Conservation (phyloP, 495 filamentous ascomycete species). For the Entonaema liquescens region DNA sequence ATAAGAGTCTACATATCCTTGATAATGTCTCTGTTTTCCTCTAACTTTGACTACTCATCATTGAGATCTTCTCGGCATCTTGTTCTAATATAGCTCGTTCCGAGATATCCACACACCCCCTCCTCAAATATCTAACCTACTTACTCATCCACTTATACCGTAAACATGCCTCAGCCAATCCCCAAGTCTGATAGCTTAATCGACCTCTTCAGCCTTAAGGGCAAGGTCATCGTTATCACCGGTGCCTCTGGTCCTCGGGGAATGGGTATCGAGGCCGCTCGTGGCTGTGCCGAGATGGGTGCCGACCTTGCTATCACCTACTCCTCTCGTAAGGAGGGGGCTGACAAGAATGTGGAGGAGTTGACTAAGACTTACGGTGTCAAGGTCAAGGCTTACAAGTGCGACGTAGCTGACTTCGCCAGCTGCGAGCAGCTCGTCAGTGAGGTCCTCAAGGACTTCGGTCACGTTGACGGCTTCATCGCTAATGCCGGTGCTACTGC, state of each 20-base stretch:
- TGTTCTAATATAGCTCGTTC: not conserved
- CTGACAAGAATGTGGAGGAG: slow-evolving; percentile 65
- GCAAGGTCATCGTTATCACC: slow-evolving; percentile 63
- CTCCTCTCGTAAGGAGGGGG: slow-evolving; percentile 57
- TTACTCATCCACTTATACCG: not conserved
- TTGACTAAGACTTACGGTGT: slow-evolving; percentile 60
- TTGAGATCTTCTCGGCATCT: not conserved
- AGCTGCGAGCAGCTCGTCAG: slow-evolving; percentile 63
- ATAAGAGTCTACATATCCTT: not conserved
- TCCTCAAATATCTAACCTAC: not conserved
- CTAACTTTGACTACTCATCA: not conserved
- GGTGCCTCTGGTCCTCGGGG: slow-evolving; percentile 61
- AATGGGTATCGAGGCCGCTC: slow-evolving; percentile 59
- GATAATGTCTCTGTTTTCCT: not conserved
- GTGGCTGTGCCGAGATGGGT: slow-evolving; percentile 61
- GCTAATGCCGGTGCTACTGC: slow-evolving; percentile 59
- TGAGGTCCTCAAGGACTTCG: slow-evolving; percentile 64
- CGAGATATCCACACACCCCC: not conserved
- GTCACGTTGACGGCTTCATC: slow-evolving; percentile 59
- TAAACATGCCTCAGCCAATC: slow-evolving; percentile 46
- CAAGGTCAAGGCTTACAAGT: slow-evolving; percentile 71
- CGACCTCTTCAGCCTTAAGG: slow-evolving; percentile 61
- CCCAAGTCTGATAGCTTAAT: slow-evolving; percentile 46
- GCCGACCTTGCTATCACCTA: slow-evolving; percentile 61
- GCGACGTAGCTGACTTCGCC: slow-evolving; percentile 68